A percentile compares a stretch with the other conserved stretches of the same genome.
These are phyloP conservation scores for Sugiyamaella floridensis DNA, from an alignment of 805 yeast species.

Conservation along the genomic window DNA sequence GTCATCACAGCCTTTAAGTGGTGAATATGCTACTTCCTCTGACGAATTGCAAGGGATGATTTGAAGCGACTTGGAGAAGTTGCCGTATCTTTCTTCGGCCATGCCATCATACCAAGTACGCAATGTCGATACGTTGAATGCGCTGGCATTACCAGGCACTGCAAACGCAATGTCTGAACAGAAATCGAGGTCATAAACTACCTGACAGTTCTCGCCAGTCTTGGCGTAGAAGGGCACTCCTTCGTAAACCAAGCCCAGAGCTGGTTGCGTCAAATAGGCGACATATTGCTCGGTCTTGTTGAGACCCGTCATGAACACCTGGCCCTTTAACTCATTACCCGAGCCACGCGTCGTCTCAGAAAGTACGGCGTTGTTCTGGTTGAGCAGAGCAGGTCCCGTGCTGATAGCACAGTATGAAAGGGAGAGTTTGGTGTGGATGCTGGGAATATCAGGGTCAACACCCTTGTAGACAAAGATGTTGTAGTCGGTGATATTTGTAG, in stretches of 20 bases:
- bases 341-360: slow-evolving; percentile 40
- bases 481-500: slow-evolving; percentile 12
- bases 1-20: slow-evolving; percentile 63
- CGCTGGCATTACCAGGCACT: slow-evolving; percentile 53
- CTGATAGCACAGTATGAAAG: slow-evolving; percentile 67
- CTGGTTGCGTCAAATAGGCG: slow-evolving; percentile 55
- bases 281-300: slow-evolving; percentile 54
- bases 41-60: slow-evolving; percentile 67
- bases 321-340: slow-evolving; percentile 42
- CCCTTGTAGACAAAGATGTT: slow-evolving; percentile 18
- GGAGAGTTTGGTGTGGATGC: slow-evolving; percentile 5
- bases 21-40: slow-evolving; percentile 60
- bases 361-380: slow-evolving; percentile 28
- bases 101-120: slow-evolving; percentile 53
- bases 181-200: slow-evolving; percentile 67
- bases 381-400: slow-evolving; percentile 40
- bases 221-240: slow-evolving; percentile 47
- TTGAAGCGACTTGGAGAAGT: slow-evolving; percentile 70
- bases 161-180: slow-evolving; percentile 81
- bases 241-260: slow-evolving; percentile 51
- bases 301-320: slow-evolving; percentile 55
- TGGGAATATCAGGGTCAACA: background rate
- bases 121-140: slow-evolving; percentile 32
- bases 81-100: slow-evolving; percentile 49
- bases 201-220: slow-evolving; percentile 57